Evolutionary conservation across 805 yeast species (phyloP).

Genomic region (Sugiyamaella qingdaonensis): DNA sequence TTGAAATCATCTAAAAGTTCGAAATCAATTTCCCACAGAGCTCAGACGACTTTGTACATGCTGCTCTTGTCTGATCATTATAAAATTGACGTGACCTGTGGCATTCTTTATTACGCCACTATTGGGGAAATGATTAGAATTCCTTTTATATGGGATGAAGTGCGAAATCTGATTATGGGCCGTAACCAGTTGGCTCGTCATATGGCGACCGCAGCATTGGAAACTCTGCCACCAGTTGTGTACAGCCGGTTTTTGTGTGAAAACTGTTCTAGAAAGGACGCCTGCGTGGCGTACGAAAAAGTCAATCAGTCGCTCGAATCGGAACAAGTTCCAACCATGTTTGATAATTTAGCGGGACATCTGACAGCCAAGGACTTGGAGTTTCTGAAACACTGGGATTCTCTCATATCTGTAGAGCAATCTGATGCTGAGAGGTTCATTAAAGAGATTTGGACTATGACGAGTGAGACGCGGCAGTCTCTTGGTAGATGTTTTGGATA

Average conservation of each 20-base stretch:
- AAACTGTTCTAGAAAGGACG: constrained; percentile 52
- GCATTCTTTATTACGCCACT: constrained; percentile 71
- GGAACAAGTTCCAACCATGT: constrained; percentile 48
- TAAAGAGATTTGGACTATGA: constrained; percentile 65
- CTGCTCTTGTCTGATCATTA: constrained; percentile 76
- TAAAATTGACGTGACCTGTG: constrained; percentile 58
- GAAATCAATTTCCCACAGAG: constrained; percentile 65
- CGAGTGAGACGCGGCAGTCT: constrained; percentile 56
- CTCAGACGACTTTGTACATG: constrained; percentile 81
- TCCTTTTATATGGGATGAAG: constrained; percentile 50
- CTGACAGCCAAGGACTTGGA: constrained; percentile 36
- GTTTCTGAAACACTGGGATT: constrained; percentile 73
- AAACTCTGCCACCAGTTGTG: constrained; percentile 20
- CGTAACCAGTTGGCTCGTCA: constrained; percentile 66
- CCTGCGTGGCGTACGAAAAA: constrained; percentile 59
- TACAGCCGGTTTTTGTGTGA: constrained; percentile 31
- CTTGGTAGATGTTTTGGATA: constrained; percentile 58
- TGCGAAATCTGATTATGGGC: constrained; percentile 63
- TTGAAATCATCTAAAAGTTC: constrained; percentile 72
- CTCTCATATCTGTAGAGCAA: constrained; percentile 69
- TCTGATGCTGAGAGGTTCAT: constrained; percentile 47
- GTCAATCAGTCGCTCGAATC: constrained; percentile 56
- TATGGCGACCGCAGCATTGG: constrained; percentile 38
- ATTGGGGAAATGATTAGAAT: constrained; percentile 51
- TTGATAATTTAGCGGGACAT: constrained; percentile 48